phyloP scores from a whole-genome alignment of 2,329 filamentous ascomycete genomes.

The Phyllosticta ampelicida region DNA sequence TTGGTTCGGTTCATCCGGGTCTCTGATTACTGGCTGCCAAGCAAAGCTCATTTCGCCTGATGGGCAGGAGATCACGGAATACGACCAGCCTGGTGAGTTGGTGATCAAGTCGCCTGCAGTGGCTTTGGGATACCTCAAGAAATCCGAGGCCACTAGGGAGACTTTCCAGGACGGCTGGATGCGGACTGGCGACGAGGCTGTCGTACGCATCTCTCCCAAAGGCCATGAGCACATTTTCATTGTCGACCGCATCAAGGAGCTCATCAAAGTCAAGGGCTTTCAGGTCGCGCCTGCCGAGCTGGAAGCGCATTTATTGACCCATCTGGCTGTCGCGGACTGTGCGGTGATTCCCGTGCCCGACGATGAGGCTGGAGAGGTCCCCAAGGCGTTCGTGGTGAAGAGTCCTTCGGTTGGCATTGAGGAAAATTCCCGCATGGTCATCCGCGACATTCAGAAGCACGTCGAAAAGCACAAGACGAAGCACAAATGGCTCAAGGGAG shows the following conservation, averaged over 20 bases:
- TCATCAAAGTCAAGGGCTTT: conserved; percentile 70
- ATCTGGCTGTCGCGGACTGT: conserved; percentile 65
- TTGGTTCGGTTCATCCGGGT: conserved; percentile 61
- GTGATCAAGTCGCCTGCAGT: conserved; percentile 67
- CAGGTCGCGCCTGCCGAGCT: conserved; percentile 80
- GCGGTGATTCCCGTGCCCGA: conserved; percentile 67
- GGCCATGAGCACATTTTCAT: conserved; percentile 77
- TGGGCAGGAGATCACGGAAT: conserved; percentile 57
- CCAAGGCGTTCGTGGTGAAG: conserved; percentile 55
- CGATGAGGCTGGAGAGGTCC: conserved; percentile 49
- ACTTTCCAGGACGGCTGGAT: conserved; percentile 72
- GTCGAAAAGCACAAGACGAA: conserved; percentile 51
- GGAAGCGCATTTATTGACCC: conserved; percentile 66
- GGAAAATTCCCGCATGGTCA: conserved; percentile 39
- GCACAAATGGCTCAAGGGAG: conserved; percentile 53
- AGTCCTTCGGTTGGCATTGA: conserved; percentile 42
- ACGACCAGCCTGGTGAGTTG: conserved; percentile 70
- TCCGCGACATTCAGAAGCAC: conserved; percentile 44
- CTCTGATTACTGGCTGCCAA: conserved; percentile 52
- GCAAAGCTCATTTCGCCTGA: conserved; percentile 58
- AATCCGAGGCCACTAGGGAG: conserved; percentile 69
- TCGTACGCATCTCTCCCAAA: conserved; percentile 50
- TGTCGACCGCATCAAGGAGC: conserved; percentile 69
- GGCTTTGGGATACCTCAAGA: conserved; percentile 76
- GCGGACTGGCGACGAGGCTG: conserved; percentile 74